phyloP scores from a whole-genome alignment of 2,329 filamentous ascomycete species.

The Beauveria australis region DNA sequence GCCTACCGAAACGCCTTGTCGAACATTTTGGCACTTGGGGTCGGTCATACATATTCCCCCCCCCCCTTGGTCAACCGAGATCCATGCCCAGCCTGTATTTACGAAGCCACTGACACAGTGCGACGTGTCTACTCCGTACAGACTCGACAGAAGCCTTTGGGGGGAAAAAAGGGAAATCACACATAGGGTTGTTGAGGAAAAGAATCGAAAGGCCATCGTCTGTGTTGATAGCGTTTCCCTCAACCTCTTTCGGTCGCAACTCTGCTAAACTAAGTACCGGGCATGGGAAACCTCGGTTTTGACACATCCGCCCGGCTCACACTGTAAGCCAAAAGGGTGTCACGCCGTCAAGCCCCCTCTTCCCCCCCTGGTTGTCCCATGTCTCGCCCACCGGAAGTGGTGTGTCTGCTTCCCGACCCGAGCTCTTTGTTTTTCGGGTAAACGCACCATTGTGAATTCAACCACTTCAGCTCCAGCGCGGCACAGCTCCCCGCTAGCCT shows the following conservation, averaged over 20 bases:
- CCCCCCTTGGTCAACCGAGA: neutral
- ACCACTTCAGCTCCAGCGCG: neutral
- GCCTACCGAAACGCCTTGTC: constrained; percentile 26
- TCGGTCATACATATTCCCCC: neutral
- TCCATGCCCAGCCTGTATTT: neutral
- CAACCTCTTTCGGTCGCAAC: neutral
- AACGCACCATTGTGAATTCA: neutral
- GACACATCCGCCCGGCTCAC: neutral
- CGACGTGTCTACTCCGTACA: neutral
- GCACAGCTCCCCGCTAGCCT: neutral
- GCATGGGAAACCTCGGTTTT: neutral
- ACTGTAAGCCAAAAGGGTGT: neutral
- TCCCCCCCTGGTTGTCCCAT: neutral
- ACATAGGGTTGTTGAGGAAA: neutral
- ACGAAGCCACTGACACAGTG: neutral
- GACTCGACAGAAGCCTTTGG: too few relatives aligned
- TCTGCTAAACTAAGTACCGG: neutral
- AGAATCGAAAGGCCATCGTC: neutral
- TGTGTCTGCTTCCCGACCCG: neutral
- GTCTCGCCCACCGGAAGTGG: neutral
- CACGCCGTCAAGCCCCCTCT: neutral
- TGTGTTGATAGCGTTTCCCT: neutral
- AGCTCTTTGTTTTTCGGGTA: neutral
- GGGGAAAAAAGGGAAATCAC: neutral
- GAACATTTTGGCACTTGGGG: constrained; percentile 5